Conservation (phyloP, 768 basidiomycete genomes). For the Mycena alexandri region DNA sequence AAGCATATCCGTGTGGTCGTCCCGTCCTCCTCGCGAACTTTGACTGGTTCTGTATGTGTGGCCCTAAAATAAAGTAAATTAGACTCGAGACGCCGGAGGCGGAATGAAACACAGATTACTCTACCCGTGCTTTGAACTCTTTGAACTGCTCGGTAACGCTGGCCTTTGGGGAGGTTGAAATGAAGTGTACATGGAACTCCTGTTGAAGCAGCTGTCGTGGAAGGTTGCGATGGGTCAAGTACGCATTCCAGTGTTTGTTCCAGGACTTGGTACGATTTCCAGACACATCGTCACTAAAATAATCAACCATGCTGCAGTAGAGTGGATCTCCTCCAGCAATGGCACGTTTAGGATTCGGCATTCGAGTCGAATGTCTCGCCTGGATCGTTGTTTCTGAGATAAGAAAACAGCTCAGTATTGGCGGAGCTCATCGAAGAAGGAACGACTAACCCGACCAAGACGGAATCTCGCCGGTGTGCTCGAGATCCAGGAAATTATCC, state of each 20-base stretch:
- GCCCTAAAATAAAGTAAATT: not conserved
- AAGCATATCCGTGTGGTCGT: not conserved
- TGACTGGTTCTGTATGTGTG: not conserved
- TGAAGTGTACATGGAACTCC: constrained; percentile 1
- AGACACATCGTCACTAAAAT: not conserved
- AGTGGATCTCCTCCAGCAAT: not conserved
- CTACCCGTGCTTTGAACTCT: not conserved
- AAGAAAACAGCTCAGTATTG: no score
- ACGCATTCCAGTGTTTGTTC: constrained; percentile 7
- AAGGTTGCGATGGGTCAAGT: not conserved
- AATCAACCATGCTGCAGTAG: constrained; percentile 1
- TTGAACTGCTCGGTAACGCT: not conserved
- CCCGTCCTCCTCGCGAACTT: not conserved
- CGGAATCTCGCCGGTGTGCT: no score
- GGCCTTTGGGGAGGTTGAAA: not conserved
- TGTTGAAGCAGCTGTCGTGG: not conserved
- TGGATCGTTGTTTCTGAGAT: no score
- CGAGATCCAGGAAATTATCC: no score
- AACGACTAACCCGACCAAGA: no score
- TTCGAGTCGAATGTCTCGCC: no score
- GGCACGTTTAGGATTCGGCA: not conserved
- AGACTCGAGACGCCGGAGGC: no score
- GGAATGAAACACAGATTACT: not conserved
- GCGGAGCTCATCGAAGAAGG: no score
- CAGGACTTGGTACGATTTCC: no score